Evolutionary conservation across 176 grass and related monocot species (phyloP), one percentile per base, ranked within the genome.

Genomic region (Oropetium thomaeum): DNA sequence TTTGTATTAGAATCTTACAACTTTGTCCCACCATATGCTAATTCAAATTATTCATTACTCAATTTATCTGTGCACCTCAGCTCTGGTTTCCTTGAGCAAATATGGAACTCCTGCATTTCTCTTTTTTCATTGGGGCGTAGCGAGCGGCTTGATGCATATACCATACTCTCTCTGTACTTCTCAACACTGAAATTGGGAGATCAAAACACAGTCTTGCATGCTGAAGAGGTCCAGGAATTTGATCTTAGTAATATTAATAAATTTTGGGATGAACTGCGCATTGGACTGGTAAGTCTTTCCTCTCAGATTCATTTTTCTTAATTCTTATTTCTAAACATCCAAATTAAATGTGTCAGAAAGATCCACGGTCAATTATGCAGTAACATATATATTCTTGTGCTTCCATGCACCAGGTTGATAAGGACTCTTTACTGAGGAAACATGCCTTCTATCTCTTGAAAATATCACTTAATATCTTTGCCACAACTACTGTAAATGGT

Each of bases 401-500:
- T 73, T 60, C 10, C 25, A 13, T 53, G 45, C 51, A 72, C 73
- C 83, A 97, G 94, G 90, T 93, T 82, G 94, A 97, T 74, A 93
- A 79, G 79, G 90, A 97, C 58, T 70, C 77, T 80, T 83, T 70
- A 81, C 60, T 97, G 57, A 97, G 94, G 70, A 97, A 97, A 57
- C 90, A 91, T 65, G 94, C 83, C 42, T 77, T 97, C 39, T 91
- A 91, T 31, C 70, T 97, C 83, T 74, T 97, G 61, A 97, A 90
- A 80, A 83, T 84, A 73, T 87, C 87, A 47, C 71, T 93, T 68
- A 93, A 65, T 63, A 59, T 85, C 27, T 90, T 82, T 85, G 70
- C 81, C 61, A 75, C 73, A 58, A 81, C 34, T 49, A 29, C 37
- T 75, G 69, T 57, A 75, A 83, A 71, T 59, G 61, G 75, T 51